Conservation (phyloP, 2,329 filamentous ascomycete genomes). For the Fusarium sp. region DNA sequence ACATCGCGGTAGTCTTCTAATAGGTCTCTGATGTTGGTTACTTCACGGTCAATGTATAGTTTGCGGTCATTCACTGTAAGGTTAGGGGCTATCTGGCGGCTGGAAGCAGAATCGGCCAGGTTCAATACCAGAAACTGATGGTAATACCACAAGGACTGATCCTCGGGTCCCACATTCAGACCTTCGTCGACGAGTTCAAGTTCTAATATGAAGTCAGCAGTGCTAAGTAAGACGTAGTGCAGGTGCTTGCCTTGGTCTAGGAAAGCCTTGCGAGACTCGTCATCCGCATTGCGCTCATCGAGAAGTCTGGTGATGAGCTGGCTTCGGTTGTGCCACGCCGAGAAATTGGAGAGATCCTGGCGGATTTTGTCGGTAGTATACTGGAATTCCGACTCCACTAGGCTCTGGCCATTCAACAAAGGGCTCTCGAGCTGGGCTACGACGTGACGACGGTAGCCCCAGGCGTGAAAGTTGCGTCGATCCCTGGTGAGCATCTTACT, state of each 20-base stretch:
- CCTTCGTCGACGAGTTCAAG: constrained; percentile 80
- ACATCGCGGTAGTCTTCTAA: constrained; percentile 67
- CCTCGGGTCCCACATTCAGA: constrained; percentile 89
- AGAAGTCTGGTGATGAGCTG: constrained; percentile 84
- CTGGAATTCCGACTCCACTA: constrained; percentile 84
- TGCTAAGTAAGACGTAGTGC: neutral
- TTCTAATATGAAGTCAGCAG: constrained; percentile 62
- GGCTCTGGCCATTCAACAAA: constrained; percentile 65
- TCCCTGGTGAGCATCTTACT: constrained; percentile 90
- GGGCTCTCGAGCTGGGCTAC: constrained; percentile 78
- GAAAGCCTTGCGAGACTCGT: constrained; percentile 72
- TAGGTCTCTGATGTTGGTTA: constrained; percentile 77
- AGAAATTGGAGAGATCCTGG: constrained; percentile 92
- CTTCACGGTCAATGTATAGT: constrained; percentile 75
- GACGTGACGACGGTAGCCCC: constrained; percentile 88
- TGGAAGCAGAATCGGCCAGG: constrained; percentile 63
- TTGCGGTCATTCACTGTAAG: constrained; percentile 71
- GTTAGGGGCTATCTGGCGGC: constrained; percentile 72
- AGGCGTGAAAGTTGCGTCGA: constrained; percentile 94
- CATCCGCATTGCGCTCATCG: constrained; percentile 74
- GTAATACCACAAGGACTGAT: constrained; percentile 98
- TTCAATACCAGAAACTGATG: constrained; percentile 87
- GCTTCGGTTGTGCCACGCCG: constrained; percentile 93
- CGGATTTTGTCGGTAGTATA: constrained; percentile 93
- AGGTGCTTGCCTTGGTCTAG: constrained; percentile 73